Conservation (phyloP, 2,329 filamentous ascomycete genomes). For the Fusarium proliferatum region DNA sequence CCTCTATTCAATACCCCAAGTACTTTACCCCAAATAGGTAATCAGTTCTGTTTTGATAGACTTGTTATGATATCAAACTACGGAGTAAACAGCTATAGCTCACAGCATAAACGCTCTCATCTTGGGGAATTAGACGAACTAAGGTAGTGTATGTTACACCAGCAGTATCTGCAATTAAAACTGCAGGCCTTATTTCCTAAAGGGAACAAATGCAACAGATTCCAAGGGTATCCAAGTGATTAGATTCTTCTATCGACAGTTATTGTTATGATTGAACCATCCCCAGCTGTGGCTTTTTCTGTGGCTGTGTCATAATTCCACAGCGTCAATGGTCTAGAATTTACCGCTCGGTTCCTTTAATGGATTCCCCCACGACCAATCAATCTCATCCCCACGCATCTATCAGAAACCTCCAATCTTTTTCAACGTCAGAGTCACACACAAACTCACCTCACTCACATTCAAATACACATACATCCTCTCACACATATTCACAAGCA, state of each 20-base stretch:
- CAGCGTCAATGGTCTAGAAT: conserved; percentile 3
- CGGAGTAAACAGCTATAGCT: neutral
- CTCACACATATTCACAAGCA: neutral
- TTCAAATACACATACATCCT: neutral
- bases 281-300: conserved; percentile 32
- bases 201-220: neutral
- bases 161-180: neutral
- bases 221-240: neutral
- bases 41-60: neutral
- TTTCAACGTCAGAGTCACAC: conserved; percentile 14
- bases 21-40: neutral
- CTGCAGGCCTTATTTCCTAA: neutral
- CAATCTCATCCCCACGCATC: conserved; percentile 34
- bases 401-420: conserved; percentile 26
- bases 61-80: neutral
- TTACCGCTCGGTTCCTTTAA: conserved; percentile 10
- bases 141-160: neutral
- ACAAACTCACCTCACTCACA: neutral
- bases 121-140: neutral
- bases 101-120: neutral
- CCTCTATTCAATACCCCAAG: neutral
- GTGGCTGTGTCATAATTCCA: conserved; percentile 23
- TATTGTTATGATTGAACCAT: conserved; percentile 10
- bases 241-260: neutral
- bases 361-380: conserved; percentile 27